Evolutionary conservation across 2,329 filamentous ascomycete genomes (phyloP).

Genomic region (Pseudogymnoascus sp.): DNA sequence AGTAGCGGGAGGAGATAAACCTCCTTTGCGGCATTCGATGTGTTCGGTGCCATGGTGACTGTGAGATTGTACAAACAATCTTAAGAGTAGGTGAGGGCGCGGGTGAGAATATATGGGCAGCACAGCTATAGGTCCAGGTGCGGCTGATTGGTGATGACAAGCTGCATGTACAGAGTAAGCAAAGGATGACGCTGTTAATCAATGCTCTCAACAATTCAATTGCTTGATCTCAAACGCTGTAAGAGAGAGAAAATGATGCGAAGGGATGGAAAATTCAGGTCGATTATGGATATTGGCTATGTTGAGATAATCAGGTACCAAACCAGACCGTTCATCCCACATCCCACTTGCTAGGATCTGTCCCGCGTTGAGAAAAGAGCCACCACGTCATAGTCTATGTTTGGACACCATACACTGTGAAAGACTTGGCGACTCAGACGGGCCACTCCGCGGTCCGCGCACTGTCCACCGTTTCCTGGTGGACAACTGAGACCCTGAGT

Average conservation of each 20-base stretch:
- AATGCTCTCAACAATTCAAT: background rate
- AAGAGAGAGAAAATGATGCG: background rate
- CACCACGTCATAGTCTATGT: constrained; percentile 4
- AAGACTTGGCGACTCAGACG: background rate
- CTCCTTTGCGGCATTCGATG: constrained; percentile 57
- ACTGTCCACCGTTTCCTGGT: background rate
- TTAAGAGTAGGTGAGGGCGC: background rate
- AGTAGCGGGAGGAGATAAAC: constrained; percentile 86
- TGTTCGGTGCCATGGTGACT: constrained; percentile 47
- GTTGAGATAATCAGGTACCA: constrained; percentile 8
- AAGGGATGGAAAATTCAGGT: background rate
- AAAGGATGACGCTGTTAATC: background rate
- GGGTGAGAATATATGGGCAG: background rate
- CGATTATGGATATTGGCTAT: constrained; percentile 2
- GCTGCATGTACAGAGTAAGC: background rate
- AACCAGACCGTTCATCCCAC: background rate
- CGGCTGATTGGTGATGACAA: constrained; percentile 1
- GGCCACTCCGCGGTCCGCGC: constrained; percentile 2
- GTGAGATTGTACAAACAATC: background rate
- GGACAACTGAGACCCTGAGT: background rate
- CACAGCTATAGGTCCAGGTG: background rate
- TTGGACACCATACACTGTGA: background rate
- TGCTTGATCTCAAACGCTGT: background rate
- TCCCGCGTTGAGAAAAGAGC: background rate
- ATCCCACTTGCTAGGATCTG: constrained; percentile 1